phyloP scores from a whole-genome alignment of 306 rosid species.

The Quercus mongolica region DNA sequence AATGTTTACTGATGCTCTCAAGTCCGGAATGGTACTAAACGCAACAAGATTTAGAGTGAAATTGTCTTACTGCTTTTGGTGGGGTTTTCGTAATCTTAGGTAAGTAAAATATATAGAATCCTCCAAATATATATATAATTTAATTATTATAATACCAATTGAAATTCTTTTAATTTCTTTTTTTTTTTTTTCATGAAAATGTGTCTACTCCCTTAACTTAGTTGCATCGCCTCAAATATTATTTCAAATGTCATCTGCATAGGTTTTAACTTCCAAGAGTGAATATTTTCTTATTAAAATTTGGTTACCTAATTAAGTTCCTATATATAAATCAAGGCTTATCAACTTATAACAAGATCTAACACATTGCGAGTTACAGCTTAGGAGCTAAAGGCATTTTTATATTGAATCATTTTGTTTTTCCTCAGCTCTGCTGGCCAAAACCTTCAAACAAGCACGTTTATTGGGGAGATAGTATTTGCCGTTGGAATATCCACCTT shows the following conservation, averaged over 20 bases:
- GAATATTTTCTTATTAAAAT: too few relatives aligned
- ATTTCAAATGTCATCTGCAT: too few relatives aligned
- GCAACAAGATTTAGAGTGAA: conserved; percentile 40
- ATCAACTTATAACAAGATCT: not conserved
- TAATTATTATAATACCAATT: not conserved
- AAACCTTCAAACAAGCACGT: conserved; percentile 63
- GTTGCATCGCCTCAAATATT: not conserved
- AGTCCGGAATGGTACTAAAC: conserved; percentile 32
- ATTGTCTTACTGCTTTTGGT: conserved; percentile 81
- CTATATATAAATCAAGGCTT: not conserved
- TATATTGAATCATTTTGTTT: not conserved
- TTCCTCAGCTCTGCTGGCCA: conserved; percentile 73
- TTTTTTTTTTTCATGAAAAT: too few relatives aligned
- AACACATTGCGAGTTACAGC: not conserved
- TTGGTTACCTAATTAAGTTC: too few relatives aligned
- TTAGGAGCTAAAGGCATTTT: too few relatives aligned
- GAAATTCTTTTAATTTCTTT: too few relatives aligned
- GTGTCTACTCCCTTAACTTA: not conserved
- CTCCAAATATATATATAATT: too few relatives aligned
- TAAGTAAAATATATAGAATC: conserved; percentile 14
- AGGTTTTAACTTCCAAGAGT: too few relatives aligned
- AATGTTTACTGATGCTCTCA: conserved; percentile 57
- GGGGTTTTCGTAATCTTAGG: conserved; percentile 89
- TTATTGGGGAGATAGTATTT: conserved; percentile 50
- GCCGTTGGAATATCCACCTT: conserved; percentile 56